A percentile compares a stretch with the other conserved stretches of the same genome.
These are phyloP conservation scores for Xylaria intraflava DNA, from an alignment of 495 filamentous ascomycete species.

Conservation along the genomic window DNA sequence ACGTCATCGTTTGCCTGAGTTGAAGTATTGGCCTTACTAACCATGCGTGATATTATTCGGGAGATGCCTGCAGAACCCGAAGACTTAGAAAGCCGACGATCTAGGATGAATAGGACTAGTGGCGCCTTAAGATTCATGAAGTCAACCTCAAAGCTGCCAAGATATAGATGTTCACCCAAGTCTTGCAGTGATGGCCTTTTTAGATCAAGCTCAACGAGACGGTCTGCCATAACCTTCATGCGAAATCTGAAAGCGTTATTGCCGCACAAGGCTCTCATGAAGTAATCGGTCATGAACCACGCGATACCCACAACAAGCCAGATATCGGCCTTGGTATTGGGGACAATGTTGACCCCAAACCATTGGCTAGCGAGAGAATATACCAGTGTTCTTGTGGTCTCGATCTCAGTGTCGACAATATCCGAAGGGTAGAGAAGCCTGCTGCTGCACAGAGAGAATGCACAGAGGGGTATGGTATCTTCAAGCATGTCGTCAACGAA, in stretches of 20 bases:
- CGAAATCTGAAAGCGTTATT: constrained; percentile 91
- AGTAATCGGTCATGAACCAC: constrained; percentile 88
- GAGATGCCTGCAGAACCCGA: constrained; percentile 75
- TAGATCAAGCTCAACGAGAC: constrained; percentile 72
- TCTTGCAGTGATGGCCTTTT: constrained; percentile 74
- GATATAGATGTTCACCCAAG: constrained; percentile 66
- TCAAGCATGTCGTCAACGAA: constrained; percentile 82
- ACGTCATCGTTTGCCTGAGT: constrained; percentile 60
- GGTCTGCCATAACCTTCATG: constrained; percentile 79
- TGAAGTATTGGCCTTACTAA: constrained; percentile 74
- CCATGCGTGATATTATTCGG: constrained; percentile 74
- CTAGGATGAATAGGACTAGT: constrained; percentile 86
- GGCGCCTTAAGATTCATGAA: constrained; percentile 91
- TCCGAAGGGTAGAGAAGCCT: constrained; percentile 75
- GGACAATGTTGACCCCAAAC: constrained; percentile 82
- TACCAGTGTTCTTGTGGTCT: constrained; percentile 67
- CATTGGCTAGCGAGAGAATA: constrained; percentile 88
- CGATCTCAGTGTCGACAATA: constrained; percentile 74
- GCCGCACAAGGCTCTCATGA: constrained; percentile 80
- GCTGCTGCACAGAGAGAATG: constrained; percentile 80
- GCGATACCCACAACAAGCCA: constrained; percentile 92
- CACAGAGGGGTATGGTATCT: constrained; percentile 69
- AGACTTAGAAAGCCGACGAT: constrained; percentile 80
- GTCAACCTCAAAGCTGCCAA: constrained; percentile 77
- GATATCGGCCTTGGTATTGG: constrained; percentile 68